phyloP scores from a whole-genome alignment of 2,329 filamentous ascomycete species.

The Massarina eburnea region DNA sequence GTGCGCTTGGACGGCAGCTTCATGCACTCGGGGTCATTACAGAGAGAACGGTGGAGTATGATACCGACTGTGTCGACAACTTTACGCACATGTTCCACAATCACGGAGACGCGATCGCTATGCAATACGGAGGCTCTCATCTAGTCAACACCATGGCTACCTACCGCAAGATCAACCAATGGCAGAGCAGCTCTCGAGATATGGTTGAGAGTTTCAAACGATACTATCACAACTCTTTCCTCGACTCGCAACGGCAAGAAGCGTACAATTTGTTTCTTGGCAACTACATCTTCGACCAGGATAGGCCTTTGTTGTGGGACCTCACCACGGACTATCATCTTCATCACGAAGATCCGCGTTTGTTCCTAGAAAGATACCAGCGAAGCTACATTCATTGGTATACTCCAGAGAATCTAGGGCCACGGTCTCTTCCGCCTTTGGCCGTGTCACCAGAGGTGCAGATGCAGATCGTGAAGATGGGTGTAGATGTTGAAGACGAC shows the following conservation, averaged over 20 bases:
- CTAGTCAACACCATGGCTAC: constrained; percentile 99
- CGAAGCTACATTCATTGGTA: constrained; percentile 90
- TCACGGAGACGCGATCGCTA: constrained; percentile 95
- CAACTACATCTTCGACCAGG: constrained; percentile 86
- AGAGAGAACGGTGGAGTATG: constrained; percentile 79
- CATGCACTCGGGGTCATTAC: constrained; percentile 87
- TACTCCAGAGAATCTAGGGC: constrained; percentile 70
- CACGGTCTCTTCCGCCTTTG: constrained; percentile 59
- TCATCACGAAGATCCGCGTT: constrained; percentile 81
- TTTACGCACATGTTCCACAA: constrained; percentile 98
- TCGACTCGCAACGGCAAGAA: constrained; percentile 96
- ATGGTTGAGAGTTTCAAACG: constrained; percentile 99
- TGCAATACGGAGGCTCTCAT: constrained; percentile 96
- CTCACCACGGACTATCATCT: constrained; percentile 93
- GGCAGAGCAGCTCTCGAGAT: constrained; percentile 94
- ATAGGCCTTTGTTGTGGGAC: constrained; percentile 96
- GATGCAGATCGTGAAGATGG: constrained; percentile 19
- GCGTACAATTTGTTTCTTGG: constrained; percentile 97
- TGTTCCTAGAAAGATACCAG: constrained; percentile 64
- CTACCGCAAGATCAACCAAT: constrained; percentile 98
- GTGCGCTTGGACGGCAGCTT: constrained; percentile 87
- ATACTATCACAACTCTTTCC: constrained; percentile 98
- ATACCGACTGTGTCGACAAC: constrained; percentile 92
- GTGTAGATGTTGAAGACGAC: constrained; percentile 73
- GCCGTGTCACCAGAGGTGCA: constrained; percentile 43